Evolutionary conservation across 169 alveolate genomes (phyloP), one percentile per base, ranked within the genome.

Genomic region (Eimeria falciformis): DNA sequence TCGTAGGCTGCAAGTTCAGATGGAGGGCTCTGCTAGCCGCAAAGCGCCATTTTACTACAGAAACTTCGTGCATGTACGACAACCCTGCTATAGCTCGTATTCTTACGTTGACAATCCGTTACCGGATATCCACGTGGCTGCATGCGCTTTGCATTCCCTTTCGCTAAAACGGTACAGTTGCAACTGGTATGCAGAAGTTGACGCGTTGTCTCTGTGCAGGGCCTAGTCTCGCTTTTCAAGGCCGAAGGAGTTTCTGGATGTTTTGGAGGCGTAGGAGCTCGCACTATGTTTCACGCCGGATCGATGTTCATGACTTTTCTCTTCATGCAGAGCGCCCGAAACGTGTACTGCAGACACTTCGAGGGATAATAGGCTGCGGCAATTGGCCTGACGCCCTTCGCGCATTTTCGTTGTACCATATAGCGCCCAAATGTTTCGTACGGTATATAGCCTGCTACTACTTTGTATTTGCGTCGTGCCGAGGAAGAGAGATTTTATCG

Each of bases 1-100:
- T 33, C 18, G 29, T 71, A 79, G 89, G 89, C 89, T 79, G 33
- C 89, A 79, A 40, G 89, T 79, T 33, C 89, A 79, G 23, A 50
- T 55, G 53, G 73, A 79, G 40, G 73, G 47, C 33, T 21, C 89
- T 33, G 25, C 33, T 43, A 45, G 89, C 56, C 73, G 17, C 25
- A 46, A 17, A 29, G 46, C 46, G 45, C 89, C 89, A 23, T 79
- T 79, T 29, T 79, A 53, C 56, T 79, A 79, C 89, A 79, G 43
- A 33, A 43, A 79, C 18, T 79, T 79, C 29, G 50, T 79, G 27
- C 89, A 79, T 79, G 89, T 79, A 62, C 27, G 89, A 62, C 5
- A 33, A 18, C 75, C 65, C 25, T 53, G 17, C 3, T 21, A 3
- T 17, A 21, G 65, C 65, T 53, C n/a, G 17, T 53, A 12, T 53